Evolutionary conservation across 352 stramenopile genomes (phyloP).

Genomic region (Stramenopiles sp.): DNA sequence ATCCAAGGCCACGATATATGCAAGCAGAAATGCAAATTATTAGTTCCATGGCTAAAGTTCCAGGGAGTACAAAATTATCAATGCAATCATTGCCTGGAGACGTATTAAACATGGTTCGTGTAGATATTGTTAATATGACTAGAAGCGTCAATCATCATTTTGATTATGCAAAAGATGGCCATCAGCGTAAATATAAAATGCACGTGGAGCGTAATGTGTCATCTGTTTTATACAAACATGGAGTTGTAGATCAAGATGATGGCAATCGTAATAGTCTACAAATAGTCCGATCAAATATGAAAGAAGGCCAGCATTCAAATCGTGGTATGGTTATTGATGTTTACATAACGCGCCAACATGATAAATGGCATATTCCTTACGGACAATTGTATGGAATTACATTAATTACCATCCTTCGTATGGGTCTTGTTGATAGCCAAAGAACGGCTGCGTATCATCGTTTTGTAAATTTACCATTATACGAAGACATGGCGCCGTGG

Average conservation of each 20-base stretch:
- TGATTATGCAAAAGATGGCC: constrained; percentile 21
- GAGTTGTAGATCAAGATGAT: no score
- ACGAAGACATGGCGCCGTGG: constrained; percentile 30
- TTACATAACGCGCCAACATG: constrained; percentile 18
- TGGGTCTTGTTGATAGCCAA: constrained; percentile 16
- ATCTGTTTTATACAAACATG: no score
- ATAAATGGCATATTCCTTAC: constrained; percentile 23
- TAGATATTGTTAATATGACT: constrained; percentile 24
- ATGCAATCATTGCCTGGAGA: neutral
- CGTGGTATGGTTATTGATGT: constrained; percentile 12
- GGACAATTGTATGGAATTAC: constrained; percentile 21
- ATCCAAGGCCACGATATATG: constrained; percentile 4
- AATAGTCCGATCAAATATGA: neutral
- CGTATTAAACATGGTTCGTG: constrained; percentile 7
- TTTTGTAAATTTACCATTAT: constrained; percentile 25
- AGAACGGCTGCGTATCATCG: constrained; percentile 13
- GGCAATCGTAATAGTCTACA: no score
- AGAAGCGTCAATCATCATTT: constrained; percentile 26
- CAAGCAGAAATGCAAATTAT: constrained; percentile 10
- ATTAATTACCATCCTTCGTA: constrained; percentile 22
- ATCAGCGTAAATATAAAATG: constrained; percentile 25
- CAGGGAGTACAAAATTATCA: neutral
- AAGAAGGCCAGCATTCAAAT: constrained; percentile 10
- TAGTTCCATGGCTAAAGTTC: neutral
- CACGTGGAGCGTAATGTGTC: constrained; percentile 10